A percentile compares a stretch with the other conserved stretches of the same genome.
phyloP scores from a whole-genome alignment of 1,284 basidiomycete genomes.

The Xerocomus cyaneibrunnescens region DNA sequence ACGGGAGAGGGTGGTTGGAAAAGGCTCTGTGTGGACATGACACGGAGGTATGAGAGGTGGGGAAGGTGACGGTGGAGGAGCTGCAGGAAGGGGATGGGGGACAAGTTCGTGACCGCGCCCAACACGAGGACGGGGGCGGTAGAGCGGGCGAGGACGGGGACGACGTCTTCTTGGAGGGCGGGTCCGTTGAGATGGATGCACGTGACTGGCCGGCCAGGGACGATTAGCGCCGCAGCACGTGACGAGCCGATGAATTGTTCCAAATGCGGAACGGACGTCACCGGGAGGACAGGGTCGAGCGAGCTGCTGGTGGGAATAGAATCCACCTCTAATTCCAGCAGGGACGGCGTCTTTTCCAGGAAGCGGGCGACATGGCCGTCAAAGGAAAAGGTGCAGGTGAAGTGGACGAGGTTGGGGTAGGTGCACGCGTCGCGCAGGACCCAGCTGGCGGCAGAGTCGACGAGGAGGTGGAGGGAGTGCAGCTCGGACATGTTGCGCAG shows the following conservation, averaged over 20 bases:
- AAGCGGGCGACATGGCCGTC: conserved; percentile 57
- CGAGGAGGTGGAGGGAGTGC: conserved; percentile 53
- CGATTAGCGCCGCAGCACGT: conserved; percentile 50
- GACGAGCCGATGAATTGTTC: conserved; percentile 60
- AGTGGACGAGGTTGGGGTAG: conserved; percentile 51
- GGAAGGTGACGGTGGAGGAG: conserved; percentile 46
- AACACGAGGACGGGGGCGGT: conserved; percentile 45
- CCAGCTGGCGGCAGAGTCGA: conserved; percentile 52
- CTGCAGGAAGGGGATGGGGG: conserved; percentile 46
- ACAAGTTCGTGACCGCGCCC: conserved; percentile 44
- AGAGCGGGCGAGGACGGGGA: conserved; percentile 49
- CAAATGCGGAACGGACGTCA: conserved; percentile 48
- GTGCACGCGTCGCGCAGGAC: conserved; percentile 41
- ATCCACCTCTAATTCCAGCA: conserved; percentile 56
- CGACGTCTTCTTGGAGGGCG: conserved; percentile 53
- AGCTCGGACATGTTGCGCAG: conserved; percentile 59
- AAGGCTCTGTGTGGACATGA: conserved; percentile 52
- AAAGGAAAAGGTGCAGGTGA: conserved; percentile 58
- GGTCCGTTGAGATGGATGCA: conserved; percentile 58
- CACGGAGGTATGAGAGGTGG: conserved; percentile 49
- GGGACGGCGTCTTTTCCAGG: conserved; percentile 49
- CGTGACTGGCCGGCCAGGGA: conserved; percentile 63
- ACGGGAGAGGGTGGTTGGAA: conserved; percentile 48
- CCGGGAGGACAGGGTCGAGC: conserved; percentile 33
- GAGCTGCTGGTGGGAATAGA: conserved; percentile 29